Conservation (phyloP, 768 basidiomycete genomes). For the Calocybe cyanea region DNA sequence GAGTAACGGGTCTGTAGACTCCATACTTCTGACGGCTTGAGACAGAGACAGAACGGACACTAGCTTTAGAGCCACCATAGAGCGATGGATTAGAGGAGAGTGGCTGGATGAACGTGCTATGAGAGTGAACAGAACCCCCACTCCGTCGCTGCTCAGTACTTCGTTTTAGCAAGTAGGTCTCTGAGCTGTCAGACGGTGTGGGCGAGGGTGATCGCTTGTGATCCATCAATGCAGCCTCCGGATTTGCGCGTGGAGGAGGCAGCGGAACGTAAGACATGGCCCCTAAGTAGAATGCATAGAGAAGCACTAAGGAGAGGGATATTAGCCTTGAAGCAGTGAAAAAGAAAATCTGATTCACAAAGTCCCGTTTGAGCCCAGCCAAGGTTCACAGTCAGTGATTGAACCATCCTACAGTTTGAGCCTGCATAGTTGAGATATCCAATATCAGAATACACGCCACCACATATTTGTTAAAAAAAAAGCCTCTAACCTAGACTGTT, state of each 20-base stretch:
- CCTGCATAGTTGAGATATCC: slow-evolving; percentile 15
- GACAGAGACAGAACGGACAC: not conserved
- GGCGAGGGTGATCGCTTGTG: slow-evolving; percentile 4
- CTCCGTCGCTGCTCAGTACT: not conserved
- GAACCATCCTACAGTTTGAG: slow-evolving; percentile 27
- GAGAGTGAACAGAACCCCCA: slow-evolving; percentile 1
- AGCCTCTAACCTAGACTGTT: slow-evolving; percentile 25
- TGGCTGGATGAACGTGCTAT: slow-evolving; percentile 6
- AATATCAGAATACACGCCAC: too few species aligned
- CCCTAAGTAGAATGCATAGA: slow-evolving; percentile 26
- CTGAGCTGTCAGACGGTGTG: slow-evolving; percentile 5
- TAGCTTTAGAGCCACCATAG: not conserved
- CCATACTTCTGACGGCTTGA: slow-evolving; percentile 1
- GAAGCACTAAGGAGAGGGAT: slow-evolving; percentile 17
- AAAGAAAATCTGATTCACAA: slow-evolving; percentile 22
- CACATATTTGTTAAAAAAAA: not conserved
- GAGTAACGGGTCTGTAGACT: slow-evolving; percentile 1
- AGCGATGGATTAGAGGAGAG: slow-evolving; percentile 2
- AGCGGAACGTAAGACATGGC: slow-evolving; percentile 26
- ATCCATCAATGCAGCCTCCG: slow-evolving; percentile 19
- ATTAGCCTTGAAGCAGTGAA: not conserved
- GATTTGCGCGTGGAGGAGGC: slow-evolving; percentile 20
- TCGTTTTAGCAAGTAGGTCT: slow-evolving; percentile 4
- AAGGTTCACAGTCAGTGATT: slow-evolving; percentile 24
- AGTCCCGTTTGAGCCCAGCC: slow-evolving; percentile 30